Evolutionary conservation across 2,329 filamentous ascomycete species (phyloP).

Genomic region (Huntiella abstrusa): DNA sequence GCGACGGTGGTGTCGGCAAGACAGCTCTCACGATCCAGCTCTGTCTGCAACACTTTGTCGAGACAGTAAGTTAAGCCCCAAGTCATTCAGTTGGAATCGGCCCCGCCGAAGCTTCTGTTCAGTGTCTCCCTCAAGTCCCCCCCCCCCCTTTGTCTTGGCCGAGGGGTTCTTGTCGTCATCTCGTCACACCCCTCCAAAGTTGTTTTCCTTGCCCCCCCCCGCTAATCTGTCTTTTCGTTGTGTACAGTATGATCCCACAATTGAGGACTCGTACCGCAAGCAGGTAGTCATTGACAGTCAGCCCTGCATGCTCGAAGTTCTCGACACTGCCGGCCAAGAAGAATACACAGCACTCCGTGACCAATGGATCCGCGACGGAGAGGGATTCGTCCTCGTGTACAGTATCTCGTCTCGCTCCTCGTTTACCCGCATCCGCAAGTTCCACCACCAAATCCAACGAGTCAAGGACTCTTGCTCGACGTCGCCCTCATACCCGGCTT

Average conservation of each 20-base stretch:
- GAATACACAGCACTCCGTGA: conserved; percentile 94
- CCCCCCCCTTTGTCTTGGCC: no score
- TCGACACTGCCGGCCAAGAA: conserved; percentile 95
- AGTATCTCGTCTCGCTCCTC: conserved; percentile 95
- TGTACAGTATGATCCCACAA: conserved; percentile 61
- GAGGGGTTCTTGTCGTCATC: no score
- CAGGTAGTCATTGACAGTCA: conserved; percentile 86
- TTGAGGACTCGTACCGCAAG: conserved; percentile 76
- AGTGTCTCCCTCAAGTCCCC: background rate
- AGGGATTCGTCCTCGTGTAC: conserved; percentile 94
- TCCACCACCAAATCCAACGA: conserved; percentile 90
- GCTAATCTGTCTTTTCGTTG: background rate
- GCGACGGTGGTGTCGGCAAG: conserved; percentile 86
- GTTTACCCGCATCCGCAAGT: conserved; percentile 84
- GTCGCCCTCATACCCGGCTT: conserved; percentile 59
- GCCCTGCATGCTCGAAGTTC: conserved; percentile 91
- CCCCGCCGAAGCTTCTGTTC: background rate
- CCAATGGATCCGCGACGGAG: conserved; percentile 96
- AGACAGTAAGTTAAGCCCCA: conserved; percentile 43
- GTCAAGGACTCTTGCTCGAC: conserved; percentile 80
- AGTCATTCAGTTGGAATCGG: no score
- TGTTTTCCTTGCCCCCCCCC: no score
- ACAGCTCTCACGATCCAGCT: conserved; percentile 91
- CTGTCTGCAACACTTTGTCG: conserved; percentile 94
- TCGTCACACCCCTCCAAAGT: background rate